These are phyloP conservation scores for Psidium guajava DNA, from an alignment of 345 rosid genomes.

Conservation along the genomic window DNA sequence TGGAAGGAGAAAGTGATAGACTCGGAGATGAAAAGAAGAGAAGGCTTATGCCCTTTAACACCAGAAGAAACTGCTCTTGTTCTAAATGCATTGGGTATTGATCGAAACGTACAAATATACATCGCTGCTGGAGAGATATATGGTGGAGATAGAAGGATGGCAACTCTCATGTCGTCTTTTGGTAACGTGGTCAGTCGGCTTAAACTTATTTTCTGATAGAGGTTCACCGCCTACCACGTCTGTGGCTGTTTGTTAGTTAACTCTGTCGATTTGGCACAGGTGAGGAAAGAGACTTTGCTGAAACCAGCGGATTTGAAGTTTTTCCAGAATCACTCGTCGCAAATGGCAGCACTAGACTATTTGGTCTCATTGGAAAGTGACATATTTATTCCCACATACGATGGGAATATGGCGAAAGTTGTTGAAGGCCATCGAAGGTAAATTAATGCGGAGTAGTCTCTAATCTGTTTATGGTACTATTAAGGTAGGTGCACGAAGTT, in stretches of 20 bases:
- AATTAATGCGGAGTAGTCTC: not conserved
- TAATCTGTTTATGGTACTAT: not conserved
- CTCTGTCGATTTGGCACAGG: conserved; percentile 29
- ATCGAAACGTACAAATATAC: conserved; percentile 68
- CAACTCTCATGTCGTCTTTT: conserved; percentile 43
- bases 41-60: conserved; percentile 90
- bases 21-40: conserved; percentile 74
- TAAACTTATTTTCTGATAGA: not conserved
- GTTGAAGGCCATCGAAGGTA: conserved; percentile 99
- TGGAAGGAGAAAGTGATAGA: conserved; percentile 83
- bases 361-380: conserved; percentile 86
- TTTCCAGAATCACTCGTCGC: conserved; percentile 73
- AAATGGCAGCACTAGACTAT: conserved; percentile 91
- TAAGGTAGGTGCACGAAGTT: not conserved
- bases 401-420: conserved; percentile 98
- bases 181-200: conserved; percentile 65
- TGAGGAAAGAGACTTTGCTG: conserved; percentile 71
- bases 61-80: conserved; percentile 93
- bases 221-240: not conserved
- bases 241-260: not conserved
- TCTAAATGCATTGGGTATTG: conserved; percentile 63
- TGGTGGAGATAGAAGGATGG: conserved; percentile 75
- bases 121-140: conserved; percentile 96
- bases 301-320: conserved; percentile 49
- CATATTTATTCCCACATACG: conserved; percentile 81